Evolutionary conservation across 495 filamentous ascomycete genomes (phyloP), one percentile per base, ranked within the genome.

Genomic region (Patellaria atrata): DNA sequence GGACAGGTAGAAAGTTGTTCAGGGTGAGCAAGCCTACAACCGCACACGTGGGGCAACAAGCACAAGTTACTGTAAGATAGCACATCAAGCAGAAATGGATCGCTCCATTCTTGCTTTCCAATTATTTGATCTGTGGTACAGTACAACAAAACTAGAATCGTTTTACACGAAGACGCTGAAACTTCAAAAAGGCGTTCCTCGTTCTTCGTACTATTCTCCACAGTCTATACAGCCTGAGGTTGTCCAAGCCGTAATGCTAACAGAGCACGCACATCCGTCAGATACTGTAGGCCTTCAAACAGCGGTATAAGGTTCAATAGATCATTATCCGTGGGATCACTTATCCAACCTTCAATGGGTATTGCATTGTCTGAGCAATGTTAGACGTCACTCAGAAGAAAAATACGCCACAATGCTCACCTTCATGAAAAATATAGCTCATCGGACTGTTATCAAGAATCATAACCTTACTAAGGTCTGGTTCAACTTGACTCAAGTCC

Each of bases 361-460:
- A 92, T 89, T 33, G 82, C 82, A 57, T 92, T 97, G 60, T 97
- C 89, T 84, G 43, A 12, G 7, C 5, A 16, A 12, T 17, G 35
- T 43, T 41, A 54, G 34, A 46, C 30, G 13, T 17, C n/a, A 33
- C 35, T 37, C 27, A 30, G 31, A 44, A 22, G 17, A 33, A 27
- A 31, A 26, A 22, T 25, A 25, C 33, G 23, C 30, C 6, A 38
- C 29, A 54, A 32, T 53, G 41, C 57, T 36, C 55, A 94, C 89
- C 91, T 73, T 92, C 83, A 54, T 97, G 89, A 63, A 97, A 97
- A 62, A 92, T 82, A 57, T 97, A 97, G 59, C 86, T 93, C 65
- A 92, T 74, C 10, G 89, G 91, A 53, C 84, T 94, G 51, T 97
- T 97, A 59, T 97, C 89, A 52, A 96, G 63, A 44, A 97, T 97